Percentiles rank a stretch among this genome's conserved stretches.
Conservation (phyloP, 208 protist genomes). For the Leptomonas pyrrhocoris region DNA sequence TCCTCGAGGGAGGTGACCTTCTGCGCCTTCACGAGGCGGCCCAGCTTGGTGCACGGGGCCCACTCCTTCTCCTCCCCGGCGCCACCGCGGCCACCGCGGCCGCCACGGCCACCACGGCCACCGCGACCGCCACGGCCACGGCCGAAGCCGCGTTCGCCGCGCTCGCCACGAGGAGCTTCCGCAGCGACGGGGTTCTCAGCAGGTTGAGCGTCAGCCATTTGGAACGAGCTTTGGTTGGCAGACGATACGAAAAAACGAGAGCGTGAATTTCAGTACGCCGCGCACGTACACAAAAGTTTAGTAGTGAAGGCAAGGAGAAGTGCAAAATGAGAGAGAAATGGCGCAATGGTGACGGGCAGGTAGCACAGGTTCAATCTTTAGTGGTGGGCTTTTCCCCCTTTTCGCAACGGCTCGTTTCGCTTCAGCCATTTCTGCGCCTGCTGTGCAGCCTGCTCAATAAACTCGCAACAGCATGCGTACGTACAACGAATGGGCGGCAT, state of each 20-base stretch:
- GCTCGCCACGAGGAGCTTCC: conserved; percentile 51
- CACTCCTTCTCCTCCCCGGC: conserved; percentile 93
- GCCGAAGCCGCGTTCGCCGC: conserved; percentile 76
- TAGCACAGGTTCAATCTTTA: too few species aligned
- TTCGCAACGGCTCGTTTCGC: too few species aligned
- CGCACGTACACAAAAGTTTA: too few species aligned
- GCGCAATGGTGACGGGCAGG: too few species aligned
- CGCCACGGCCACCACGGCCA: conserved; percentile 68
- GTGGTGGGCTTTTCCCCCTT: too few species aligned
- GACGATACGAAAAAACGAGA: background rate
- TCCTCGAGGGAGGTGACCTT: conserved; percentile 98
- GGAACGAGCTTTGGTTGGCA: conserved; percentile 21
- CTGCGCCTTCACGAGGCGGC: conserved; percentile 96
- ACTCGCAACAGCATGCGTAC: too few species aligned
- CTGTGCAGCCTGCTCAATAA: too few species aligned
- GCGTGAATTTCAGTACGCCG: background rate
- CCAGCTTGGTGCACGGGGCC: conserved; percentile 99
- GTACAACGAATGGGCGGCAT: too few species aligned
- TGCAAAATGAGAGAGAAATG: too few species aligned
- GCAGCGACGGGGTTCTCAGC: conserved; percentile 35
- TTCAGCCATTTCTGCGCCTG: too few species aligned
- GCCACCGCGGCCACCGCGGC: conserved; percentile 56
- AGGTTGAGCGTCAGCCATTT: conserved; percentile 79
- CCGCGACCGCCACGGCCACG: conserved; percentile 50
- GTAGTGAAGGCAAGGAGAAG: too few species aligned